Percentiles rank a stretch among this genome's conserved stretches.
phyloP scores from a whole-genome alignment of 169 alveolate species.

The Plasmodium falciparum region DNA sequence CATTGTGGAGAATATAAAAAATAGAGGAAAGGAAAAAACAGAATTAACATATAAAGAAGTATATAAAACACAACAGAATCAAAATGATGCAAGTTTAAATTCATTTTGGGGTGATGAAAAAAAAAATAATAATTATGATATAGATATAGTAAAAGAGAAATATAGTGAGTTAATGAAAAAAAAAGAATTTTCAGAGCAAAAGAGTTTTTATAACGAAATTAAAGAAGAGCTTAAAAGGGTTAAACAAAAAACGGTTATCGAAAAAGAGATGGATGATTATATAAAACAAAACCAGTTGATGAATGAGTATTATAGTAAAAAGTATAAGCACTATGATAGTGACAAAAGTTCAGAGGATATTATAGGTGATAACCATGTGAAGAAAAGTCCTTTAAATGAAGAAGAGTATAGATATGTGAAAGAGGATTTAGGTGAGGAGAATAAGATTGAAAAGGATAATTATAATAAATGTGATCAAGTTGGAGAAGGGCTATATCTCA shows the following conservation, averaged over 20 bases:
- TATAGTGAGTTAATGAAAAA: conserved; percentile 18
- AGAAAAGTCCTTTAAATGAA: background rate
- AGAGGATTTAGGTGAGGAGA: background rate
- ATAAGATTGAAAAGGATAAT: no score
- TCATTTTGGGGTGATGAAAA: background rate
- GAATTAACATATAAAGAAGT: no score
- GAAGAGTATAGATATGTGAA: background rate
- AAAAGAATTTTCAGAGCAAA: conserved; percentile 15
- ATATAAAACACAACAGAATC: no score
- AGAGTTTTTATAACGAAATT: conserved; percentile 8
- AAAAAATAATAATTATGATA: background rate
- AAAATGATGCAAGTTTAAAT: no score
- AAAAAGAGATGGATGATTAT: conserved; percentile 8
- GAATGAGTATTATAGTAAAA: conserved; percentile 33
- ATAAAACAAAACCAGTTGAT: conserved; percentile 29
- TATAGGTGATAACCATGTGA: background rate
- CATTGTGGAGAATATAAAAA: background rate
- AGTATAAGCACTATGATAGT: conserved; percentile 6
- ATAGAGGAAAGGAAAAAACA: background rate
- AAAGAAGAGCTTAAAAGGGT: conserved; percentile 51
- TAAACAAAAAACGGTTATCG: conserved; percentile 12
- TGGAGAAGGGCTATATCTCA: background rate
- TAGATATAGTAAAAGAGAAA: conserved; percentile 4
- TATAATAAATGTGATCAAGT: background rate
- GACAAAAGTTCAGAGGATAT: background rate